These are phyloP conservation scores for Ceratocystis albifundus DNA, from an alignment of 2,329 filamentous ascomycete species.

Conservation along the genomic window DNA sequence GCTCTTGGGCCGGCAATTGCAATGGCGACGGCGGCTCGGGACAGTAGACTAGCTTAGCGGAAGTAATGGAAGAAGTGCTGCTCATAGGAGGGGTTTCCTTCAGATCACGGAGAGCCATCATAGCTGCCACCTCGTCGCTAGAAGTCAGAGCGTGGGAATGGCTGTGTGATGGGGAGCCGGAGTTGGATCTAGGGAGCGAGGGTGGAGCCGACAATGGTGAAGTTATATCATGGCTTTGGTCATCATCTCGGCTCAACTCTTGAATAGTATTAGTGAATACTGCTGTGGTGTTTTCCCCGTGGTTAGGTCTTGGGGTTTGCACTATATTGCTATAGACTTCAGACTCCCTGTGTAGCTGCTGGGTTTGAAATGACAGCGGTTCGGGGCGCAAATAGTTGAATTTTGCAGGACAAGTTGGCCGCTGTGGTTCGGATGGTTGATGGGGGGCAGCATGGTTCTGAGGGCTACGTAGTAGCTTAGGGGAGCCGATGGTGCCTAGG, in stretches of 20 bases:
- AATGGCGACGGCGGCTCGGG: slow-evolving; percentile 15
- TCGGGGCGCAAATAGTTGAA: not conserved
- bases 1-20: not conserved
- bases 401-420: not conserved
- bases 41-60: slow-evolving; percentile 15
- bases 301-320: not conserved
- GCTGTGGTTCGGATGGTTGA: not conserved
- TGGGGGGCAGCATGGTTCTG: not conserved
- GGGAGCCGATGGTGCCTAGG: not conserved
- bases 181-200: slow-evolving; percentile 13
- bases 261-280: not conserved
- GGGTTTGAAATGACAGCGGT: not conserved
- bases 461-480: not conserved
- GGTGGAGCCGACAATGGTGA: slow-evolving; percentile 15
- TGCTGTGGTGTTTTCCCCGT: not conserved
- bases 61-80: not conserved
- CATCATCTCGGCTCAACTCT: not conserved
- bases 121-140: slow-evolving; percentile 21
- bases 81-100: slow-evolving; percentile 13
- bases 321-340: not conserved
- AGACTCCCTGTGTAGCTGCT: not conserved
- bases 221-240: not conserved
- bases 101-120: slow-evolving; percentile 21
- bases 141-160: slow-evolving; percentile 16
- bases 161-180: slow-evolving; percentile 12